A percentile compares a stretch with the other conserved stretches of the same genome.
Conservation (phyloP, 768 basidiomycete species). For the Floccularia luteovirens region DNA sequence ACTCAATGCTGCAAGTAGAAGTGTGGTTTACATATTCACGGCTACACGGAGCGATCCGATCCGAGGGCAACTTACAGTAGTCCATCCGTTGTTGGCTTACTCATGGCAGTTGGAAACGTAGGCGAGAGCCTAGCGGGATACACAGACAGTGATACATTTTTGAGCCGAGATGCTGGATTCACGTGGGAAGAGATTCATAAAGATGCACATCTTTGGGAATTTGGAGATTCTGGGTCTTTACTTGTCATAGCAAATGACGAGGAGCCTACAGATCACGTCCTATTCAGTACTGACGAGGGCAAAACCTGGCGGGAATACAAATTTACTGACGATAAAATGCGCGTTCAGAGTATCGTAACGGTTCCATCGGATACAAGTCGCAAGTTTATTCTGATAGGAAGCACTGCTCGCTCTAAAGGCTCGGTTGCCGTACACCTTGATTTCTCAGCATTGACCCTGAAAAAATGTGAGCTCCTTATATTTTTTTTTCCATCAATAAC, state of each 20-base stretch:
- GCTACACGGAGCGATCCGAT: constrained; percentile 90
- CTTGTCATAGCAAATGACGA: constrained; percentile 95
- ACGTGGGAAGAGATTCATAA: constrained; percentile 99
- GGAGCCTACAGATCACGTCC: constrained; percentile 79
- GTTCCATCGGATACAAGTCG: constrained; percentile 88
- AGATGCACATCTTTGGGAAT: constrained; percentile 96
- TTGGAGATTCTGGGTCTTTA: constrained; percentile 94
- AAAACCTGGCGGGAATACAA: constrained; percentile 81
- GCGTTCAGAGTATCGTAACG: constrained; percentile 74
- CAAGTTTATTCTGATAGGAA: constrained; percentile 82
- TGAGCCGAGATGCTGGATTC: constrained; percentile 94
- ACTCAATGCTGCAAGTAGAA: constrained; percentile 31
- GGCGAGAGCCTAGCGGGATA: constrained; percentile 79
- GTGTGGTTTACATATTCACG: constrained; percentile 88
- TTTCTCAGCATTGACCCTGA: constrained; percentile 70
- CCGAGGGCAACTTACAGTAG: constrained; percentile 91
- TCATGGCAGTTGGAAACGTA: constrained; percentile 97
- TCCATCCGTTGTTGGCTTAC: constrained; percentile 83
- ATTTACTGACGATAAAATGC: constrained; percentile 68
- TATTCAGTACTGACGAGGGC: constrained; percentile 91
- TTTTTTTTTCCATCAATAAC: background rate
- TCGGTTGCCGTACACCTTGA: constrained; percentile 82
- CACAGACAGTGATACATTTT: constrained; percentile 87
- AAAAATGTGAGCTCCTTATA: constrained; percentile 55
- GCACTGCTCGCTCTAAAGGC: constrained; percentile 34